Conservation (phyloP, 1,284 basidiomycete genomes). For the Flammula alnicola region DNA sequence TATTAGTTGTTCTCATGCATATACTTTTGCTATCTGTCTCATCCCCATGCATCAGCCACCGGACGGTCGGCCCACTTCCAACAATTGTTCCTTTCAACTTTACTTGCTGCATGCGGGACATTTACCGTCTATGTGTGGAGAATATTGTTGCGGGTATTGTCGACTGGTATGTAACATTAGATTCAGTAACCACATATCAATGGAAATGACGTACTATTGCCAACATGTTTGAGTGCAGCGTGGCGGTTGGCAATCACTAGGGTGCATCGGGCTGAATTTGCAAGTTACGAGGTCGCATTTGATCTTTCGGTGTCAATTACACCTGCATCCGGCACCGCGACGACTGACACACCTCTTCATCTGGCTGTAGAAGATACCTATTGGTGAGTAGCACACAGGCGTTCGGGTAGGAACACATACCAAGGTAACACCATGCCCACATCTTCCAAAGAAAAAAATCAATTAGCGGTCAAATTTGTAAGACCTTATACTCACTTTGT, state of each 20-base stretch:
- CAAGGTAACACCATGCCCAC: slow-evolving; percentile 60
- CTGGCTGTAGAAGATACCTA: slow-evolving; percentile 48
- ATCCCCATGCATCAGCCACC: slow-evolving; percentile 15
- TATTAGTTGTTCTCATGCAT: slow-evolving; percentile 16
- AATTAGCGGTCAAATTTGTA: not conserved
- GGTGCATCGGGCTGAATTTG: slow-evolving; percentile 68
- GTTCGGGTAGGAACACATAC: slow-evolving; percentile 39
- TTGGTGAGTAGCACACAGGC: slow-evolving; percentile 11
- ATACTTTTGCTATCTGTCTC: slow-evolving; percentile 19
- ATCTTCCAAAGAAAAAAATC: slow-evolving; percentile 42
- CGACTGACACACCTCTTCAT: slow-evolving; percentile 56
- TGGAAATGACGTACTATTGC: slow-evolving; percentile 65
- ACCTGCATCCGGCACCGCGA: slow-evolving; percentile 1
- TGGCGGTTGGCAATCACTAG: slow-evolving; percentile 52
- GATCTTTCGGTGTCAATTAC: slow-evolving; percentile 47
- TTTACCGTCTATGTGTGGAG: slow-evolving; percentile 52
- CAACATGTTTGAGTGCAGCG: slow-evolving; percentile 63
- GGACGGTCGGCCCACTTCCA: not conserved
- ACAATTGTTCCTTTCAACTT: slow-evolving; percentile 26
- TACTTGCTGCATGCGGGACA: slow-evolving; percentile 43
- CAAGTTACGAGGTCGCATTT: slow-evolving; percentile 63
- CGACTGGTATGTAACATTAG: slow-evolving; percentile 47
- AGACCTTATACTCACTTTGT: slow-evolving; percentile 39
- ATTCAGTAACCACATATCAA: slow-evolving; percentile 10
- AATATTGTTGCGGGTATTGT: slow-evolving; percentile 71